Evolutionary conservation across 306 rosid species (phyloP).

Genomic region (Ormosia emarginata): DNA sequence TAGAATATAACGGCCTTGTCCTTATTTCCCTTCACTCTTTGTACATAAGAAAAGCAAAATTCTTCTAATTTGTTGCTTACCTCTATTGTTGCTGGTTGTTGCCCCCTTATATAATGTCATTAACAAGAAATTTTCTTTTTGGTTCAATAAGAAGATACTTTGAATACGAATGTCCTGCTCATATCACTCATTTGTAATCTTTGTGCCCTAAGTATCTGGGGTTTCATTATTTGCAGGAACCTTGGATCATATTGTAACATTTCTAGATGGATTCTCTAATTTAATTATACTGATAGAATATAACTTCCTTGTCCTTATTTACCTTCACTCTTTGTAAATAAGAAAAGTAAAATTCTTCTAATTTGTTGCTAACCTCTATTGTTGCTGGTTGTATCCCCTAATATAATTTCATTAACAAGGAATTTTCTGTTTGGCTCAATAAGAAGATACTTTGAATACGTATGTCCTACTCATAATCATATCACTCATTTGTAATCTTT

Average conservation of each 20-base stretch:
- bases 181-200: background rate
- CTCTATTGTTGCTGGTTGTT: background rate
- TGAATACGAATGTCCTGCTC: background rate
- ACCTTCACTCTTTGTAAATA: background rate
- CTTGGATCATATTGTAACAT: conserved; percentile 51
- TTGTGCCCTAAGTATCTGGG: conserved; percentile 35
- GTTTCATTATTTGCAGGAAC: conserved; percentile 68
- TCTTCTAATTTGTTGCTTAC: background rate
- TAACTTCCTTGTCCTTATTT: background rate
- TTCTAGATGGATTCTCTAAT: conserved; percentile 31
- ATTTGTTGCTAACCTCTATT: background rate
- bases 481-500: background rate
- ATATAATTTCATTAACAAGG: background rate
- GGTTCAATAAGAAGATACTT: background rate
- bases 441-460: background rate
- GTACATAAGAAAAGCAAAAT: background rate
- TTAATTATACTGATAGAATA: conserved; percentile 30
- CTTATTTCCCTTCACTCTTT: background rate
- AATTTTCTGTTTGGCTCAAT: background rate
- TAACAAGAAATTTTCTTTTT: background rate
- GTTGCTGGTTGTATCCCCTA: background rate
- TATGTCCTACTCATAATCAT: background rate
- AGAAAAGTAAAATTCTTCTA: background rate
- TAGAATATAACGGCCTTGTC: background rate
- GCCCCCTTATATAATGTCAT: background rate